Percentiles rank a stretch among this genome's conserved stretches.
Conservation (phyloP, 1,139 yeast genomes). For the Petasospora fabianii region DNA sequence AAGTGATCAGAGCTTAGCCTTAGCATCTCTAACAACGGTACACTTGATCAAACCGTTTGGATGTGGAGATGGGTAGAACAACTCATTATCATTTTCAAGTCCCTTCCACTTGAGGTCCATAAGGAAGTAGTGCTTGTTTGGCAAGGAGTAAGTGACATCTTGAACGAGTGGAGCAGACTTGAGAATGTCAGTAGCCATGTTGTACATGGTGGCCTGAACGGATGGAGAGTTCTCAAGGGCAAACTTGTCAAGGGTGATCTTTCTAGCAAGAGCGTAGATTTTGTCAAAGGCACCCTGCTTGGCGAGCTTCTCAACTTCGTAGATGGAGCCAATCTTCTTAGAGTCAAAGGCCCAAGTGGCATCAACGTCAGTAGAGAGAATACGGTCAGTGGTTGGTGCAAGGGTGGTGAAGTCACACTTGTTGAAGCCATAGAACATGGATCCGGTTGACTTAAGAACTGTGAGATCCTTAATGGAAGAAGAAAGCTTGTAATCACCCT, state of each 20-base stretch:
- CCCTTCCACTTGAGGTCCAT: constrained; percentile 84
- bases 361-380: constrained; percentile 82
- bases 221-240: constrained; percentile 85
- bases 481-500: constrained; percentile 48
- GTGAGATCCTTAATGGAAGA: constrained; percentile 81
- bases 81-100: constrained; percentile 69
- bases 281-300: constrained; percentile 61
- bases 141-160: constrained; percentile 68
- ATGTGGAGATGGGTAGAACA: constrained; percentile 86
- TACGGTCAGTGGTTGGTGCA: constrained; percentile 76
- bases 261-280: constrained; percentile 58
- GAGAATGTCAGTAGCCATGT: constrained; percentile 77
- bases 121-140: constrained; percentile 87
- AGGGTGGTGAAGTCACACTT: constrained; percentile 86
- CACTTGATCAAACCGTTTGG: constrained; percentile 90
- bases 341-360: constrained; percentile 69
- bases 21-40: constrained; percentile 67
- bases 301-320: constrained; percentile 49
- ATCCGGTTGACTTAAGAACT: constrained; percentile 89
- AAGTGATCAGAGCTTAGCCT: constrained; percentile 40
- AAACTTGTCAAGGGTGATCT: constrained; percentile 68
- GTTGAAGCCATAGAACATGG: constrained; percentile 86
- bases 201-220: constrained; percentile 94
- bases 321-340: constrained; percentile 47
- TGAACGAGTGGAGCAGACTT: constrained; percentile 51